A percentile compares a stretch with the other conserved stretches of the same genome.
These are phyloP conservation scores for Aspergillus nomiae DNA, from an alignment of 2,329 filamentous ascomycete genomes.

Conservation along the genomic window DNA sequence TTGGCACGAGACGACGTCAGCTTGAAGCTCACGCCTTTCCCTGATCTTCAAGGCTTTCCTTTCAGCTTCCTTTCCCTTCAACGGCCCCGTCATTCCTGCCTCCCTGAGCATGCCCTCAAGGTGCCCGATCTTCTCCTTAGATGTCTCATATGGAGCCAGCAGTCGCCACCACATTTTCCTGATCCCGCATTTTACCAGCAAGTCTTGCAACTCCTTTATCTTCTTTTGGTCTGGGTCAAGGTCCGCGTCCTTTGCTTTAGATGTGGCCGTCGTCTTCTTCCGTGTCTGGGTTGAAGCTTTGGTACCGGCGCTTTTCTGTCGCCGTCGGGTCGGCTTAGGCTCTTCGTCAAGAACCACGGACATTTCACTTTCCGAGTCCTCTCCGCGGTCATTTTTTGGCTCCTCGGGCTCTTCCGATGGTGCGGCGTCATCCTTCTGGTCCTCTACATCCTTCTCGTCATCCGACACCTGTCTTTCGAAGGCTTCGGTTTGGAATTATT, in stretches of 20 bases:
- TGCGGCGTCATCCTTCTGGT: conserved; percentile 16
- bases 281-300: conserved; percentile 28
- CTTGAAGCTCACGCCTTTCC: conserved; percentile 78
- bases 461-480: conserved; percentile 11
- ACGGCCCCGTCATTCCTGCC: conserved; percentile 65
- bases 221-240: conserved; percentile 69
- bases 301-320: conserved; percentile 33
- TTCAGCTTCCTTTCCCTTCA: conserved; percentile 77
- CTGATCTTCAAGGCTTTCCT: conserved; percentile 85
- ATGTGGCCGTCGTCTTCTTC: conserved; percentile 32
- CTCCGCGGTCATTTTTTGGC: conserved; percentile 41
- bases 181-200: conserved; percentile 86
- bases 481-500: conserved; percentile 13
- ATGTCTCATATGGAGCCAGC: conserved; percentile 72
- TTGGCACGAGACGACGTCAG: conserved; percentile 81
- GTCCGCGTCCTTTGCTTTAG: conserved; percentile 49
- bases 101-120: conserved; percentile 77
- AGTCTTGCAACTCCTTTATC: conserved; percentile 84
- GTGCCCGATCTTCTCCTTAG: conserved; percentile 78
- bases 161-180: conserved; percentile 90
- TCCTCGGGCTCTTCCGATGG: conserved; percentile 20
- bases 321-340: conserved; percentile 60
- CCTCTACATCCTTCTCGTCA: conserved; percentile 16
- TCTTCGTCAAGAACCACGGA: conserved; percentile 78
- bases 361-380: conserved; percentile 63